Conservation (phyloP, 2,329 filamentous ascomycete genomes). For the Stagonosporopsis rhizophila region DNA sequence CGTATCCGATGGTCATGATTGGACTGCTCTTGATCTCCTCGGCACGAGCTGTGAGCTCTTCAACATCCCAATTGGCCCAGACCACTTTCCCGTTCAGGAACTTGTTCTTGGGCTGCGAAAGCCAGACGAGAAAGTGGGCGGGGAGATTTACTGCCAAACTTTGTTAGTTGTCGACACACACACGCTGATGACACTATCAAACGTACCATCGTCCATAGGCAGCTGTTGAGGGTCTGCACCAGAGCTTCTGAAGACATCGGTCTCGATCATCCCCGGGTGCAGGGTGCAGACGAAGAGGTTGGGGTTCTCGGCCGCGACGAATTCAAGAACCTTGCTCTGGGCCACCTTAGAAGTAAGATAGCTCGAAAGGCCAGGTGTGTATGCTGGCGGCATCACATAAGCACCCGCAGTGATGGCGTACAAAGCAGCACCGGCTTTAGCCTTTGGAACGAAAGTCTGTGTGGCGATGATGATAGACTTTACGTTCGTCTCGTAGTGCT, state of each 20-base stretch:
- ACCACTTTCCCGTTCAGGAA: conserved; percentile 35
- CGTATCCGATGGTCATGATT: conserved; percentile 25
- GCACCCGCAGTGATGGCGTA: conserved; percentile 19
- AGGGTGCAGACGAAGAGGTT: conserved; percentile 43
- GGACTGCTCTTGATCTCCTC: conserved; percentile 27
- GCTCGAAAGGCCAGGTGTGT: background rate
- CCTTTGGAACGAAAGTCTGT: conserved; percentile 24
- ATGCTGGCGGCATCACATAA: conserved; percentile 14
- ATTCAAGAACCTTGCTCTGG: conserved; percentile 37
- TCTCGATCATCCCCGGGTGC: conserved; percentile 48
- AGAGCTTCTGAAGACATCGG: conserved; percentile 33
- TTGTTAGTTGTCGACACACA: background rate
- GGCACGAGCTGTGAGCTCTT: conserved; percentile 27
- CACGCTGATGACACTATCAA: background rate
- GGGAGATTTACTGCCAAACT: conserved; percentile 2
- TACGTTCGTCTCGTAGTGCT: conserved; percentile 28
- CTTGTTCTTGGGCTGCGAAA: conserved; percentile 3
- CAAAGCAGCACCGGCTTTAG: conserved; percentile 1
- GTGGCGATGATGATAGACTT: conserved; percentile 25
- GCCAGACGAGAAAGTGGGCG: conserved; percentile 6
- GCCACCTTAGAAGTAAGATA: background rate
- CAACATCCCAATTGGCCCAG: conserved; percentile 34
- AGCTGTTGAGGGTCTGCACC: conserved; percentile 17
- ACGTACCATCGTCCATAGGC: conserved; percentile 29
- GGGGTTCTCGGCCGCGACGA: conserved; percentile 44